A percentile compares a stretch with the other conserved stretches of the same genome.
phyloP scores from a whole-genome alignment of 1,284 basidiomycete species.

The Papiliotrema flavescens region DNA sequence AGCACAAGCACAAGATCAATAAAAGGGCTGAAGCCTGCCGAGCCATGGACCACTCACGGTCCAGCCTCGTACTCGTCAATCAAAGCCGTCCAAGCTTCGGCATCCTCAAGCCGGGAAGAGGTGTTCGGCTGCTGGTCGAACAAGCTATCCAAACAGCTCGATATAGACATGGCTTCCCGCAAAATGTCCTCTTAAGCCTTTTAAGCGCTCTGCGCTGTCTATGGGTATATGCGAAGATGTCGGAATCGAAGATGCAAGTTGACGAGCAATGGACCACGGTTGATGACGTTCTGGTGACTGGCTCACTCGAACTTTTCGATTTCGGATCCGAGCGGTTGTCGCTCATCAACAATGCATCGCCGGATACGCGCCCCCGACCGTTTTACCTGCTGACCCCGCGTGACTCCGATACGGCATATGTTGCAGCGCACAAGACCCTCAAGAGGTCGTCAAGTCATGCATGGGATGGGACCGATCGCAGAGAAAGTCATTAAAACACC shows the following conservation, averaged over 20 bases:
- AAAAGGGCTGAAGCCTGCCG: not conserved
- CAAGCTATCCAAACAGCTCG: not conserved
- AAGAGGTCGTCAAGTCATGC: not conserved
- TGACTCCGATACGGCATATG: too few species aligned
- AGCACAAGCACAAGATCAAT: not conserved
- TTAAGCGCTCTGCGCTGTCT: not conserved
- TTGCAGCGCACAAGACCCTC: too few species aligned
- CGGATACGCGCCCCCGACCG: too few species aligned
- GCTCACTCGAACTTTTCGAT: not conserved
- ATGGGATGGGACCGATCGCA: not conserved
- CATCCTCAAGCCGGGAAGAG: not conserved
- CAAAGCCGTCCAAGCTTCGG: not conserved
- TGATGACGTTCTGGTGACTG: not conserved
- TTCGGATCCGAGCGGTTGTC: not conserved
- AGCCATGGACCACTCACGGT: not conserved
- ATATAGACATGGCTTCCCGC: not conserved
- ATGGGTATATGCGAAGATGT: not conserved
- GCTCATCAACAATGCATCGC: not conserved
- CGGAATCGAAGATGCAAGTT: not conserved
- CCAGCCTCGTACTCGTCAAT: slow-evolving; percentile 1
- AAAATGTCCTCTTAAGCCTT: not conserved
- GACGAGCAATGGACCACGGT: not conserved
- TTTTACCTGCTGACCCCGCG: too few species aligned
- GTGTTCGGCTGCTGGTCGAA: not conserved
- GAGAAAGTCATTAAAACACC: slow-evolving; percentile 24